Evolutionary conservation across 129 eudicot species (phyloP).

Genomic region (Artemisia annua): DNA sequence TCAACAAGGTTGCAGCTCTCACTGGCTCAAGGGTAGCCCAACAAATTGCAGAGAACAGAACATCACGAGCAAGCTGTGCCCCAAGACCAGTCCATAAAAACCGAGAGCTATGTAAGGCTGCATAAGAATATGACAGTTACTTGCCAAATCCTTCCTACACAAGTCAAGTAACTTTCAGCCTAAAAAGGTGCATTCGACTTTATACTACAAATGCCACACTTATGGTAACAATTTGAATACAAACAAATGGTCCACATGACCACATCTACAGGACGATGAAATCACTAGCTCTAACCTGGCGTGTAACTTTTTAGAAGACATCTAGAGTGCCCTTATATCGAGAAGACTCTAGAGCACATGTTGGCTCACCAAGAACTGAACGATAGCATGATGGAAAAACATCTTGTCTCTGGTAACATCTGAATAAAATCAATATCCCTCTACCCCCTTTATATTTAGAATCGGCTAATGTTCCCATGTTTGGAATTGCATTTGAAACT

Average conservation of each 20-base stretch:
- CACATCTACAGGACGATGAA: too few species aligned
- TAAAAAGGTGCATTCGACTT: background rate
- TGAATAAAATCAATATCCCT: conserved; percentile 30
- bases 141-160: conserved; percentile 71
- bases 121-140: conserved; percentile 3
- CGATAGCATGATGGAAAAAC: conserved; percentile 45
- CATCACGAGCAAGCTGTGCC: conserved; percentile 92
- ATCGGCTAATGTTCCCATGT: too few species aligned
- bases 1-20: conserved; percentile 30
- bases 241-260: too few species aligned
- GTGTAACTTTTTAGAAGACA: conserved; percentile 69
- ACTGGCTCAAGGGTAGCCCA: conserved; percentile 96
- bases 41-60: conserved; percentile 94
- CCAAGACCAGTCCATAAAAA: conserved; percentile 91
- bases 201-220: conserved; percentile 20
- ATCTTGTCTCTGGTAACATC: conserved; percentile 60
- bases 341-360: conserved; percentile 44
- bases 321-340: conserved; percentile 82
- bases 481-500: too few species aligned
- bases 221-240: background rate
- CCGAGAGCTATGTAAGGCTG: conserved; percentile 57
- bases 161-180: conserved; percentile 13
- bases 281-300: conserved; percentile 53
- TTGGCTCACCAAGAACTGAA: conserved; percentile 33
- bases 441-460: too few species aligned